phyloP scores from a whole-genome alignment of 208 protist genomes.

The Crithidia mellificae region DNA sequence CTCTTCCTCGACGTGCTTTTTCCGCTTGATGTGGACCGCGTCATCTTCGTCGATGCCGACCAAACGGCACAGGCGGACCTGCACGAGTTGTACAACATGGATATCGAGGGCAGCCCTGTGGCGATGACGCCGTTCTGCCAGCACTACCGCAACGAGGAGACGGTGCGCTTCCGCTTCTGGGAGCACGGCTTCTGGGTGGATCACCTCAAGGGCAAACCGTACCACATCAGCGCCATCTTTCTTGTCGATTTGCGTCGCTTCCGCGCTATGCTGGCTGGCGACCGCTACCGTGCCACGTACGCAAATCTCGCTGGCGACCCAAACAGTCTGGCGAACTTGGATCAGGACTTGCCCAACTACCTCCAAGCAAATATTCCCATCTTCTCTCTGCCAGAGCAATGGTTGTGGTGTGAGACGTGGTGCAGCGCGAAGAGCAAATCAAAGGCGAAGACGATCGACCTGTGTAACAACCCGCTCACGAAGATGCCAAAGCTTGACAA shows the following conservation, averaged over 20 bases:
- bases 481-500: constrained; percentile 96
- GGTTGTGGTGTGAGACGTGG: constrained; percentile 99
- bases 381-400: constrained; percentile 96
- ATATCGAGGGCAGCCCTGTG: constrained; percentile 93
- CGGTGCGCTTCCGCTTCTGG: constrained; percentile 93
- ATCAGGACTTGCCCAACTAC: constrained; percentile 98
- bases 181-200: constrained; percentile 93
- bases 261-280: constrained; percentile 88
- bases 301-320: constrained; percentile 86
- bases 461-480: constrained; percentile 97
- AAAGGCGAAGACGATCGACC: constrained; percentile 97
- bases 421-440: constrained; percentile 92
- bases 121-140: constrained; percentile 98
- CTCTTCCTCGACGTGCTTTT: constrained; percentile 99
- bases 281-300: constrained; percentile 93
- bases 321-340: constrained; percentile 90
- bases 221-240: constrained; percentile 98
- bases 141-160: constrained; percentile 84
- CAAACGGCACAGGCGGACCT: constrained; percentile 91
- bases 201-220: constrained; percentile 94
- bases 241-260: constrained; percentile 94
- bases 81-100: constrained; percentile 96
- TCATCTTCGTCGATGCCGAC: constrained; percentile 99
- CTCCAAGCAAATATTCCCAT: constrained; percentile 94
- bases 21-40: constrained; percentile 93